Percentiles rank a stretch among this genome's conserved stretches.
Conservation (phyloP, 2,329 filamentous ascomycete species). For the Lecanosticta acicola region DNA sequence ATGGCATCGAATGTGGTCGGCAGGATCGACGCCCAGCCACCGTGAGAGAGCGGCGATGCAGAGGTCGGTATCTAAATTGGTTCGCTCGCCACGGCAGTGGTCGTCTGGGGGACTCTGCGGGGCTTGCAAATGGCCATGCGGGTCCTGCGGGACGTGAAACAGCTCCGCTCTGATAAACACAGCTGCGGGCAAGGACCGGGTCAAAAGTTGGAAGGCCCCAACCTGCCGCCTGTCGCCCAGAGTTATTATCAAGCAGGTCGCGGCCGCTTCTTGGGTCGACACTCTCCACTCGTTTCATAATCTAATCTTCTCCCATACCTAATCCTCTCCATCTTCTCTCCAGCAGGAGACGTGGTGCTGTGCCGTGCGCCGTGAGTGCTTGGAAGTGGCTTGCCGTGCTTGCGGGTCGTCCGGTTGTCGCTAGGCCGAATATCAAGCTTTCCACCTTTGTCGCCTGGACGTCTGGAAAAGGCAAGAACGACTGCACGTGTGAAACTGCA, state of each 20-base stretch:
- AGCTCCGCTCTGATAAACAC: not conserved
- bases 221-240: not conserved
- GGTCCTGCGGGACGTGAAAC: not conserved
- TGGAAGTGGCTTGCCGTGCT: no score
- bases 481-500: no score
- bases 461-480: no score
- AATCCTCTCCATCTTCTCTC: not conserved
- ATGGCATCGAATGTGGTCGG: not conserved
- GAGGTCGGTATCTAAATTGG: no score
- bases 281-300: not conserved
- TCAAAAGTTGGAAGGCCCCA: not conserved
- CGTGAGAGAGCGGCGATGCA: no score
- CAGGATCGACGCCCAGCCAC: no score
- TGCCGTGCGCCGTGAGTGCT: not conserved
- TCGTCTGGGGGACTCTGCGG: not conserved
- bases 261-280: not conserved
- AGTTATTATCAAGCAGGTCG: not conserved
- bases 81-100: not conserved
- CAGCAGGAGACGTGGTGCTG: slow-evolving; percentile 1
- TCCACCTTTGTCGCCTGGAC: no score
- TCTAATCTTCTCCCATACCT: not conserved
- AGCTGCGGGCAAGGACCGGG: not conserved
- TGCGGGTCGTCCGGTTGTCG: no score
- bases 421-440: no score
- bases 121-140: not conserved